phyloP scores from a whole-genome alignment of 2,329 filamentous ascomycete genomes.

The Penicillium sp. region DNA sequence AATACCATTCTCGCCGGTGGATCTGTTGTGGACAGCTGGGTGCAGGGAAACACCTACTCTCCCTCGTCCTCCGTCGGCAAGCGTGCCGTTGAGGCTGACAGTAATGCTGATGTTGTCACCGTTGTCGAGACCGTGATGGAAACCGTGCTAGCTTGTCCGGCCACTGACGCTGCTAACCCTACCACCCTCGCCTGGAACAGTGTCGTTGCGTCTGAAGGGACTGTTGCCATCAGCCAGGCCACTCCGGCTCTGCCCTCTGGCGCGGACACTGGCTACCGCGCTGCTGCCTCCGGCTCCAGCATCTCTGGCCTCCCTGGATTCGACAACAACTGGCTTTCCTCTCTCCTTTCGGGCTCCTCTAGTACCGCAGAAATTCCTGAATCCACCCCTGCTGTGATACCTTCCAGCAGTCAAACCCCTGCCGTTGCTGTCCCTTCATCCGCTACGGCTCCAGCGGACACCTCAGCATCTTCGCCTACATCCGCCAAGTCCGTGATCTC shows the following conservation, averaged over 20 bases:
- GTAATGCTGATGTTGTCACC: slow-evolving; percentile 21
- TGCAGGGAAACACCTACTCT: slow-evolving; percentile 73
- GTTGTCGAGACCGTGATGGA: slow-evolving; percentile 28
- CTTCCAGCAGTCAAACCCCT: too few relatives aligned
- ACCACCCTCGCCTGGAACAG: slow-evolving; percentile 7
- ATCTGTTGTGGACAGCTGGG: slow-evolving; percentile 66
- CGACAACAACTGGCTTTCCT: slow-evolving; percentile 13
- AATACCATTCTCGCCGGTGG: slow-evolving; percentile 66
- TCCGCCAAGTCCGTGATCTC: slow-evolving; percentile 5
- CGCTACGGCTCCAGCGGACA: too few relatives aligned
- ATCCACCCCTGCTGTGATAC: slow-evolving; percentile 1
- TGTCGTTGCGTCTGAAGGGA: background rate
- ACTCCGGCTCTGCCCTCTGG: slow-evolving; percentile 6
- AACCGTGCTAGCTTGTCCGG: slow-evolving; percentile 26
- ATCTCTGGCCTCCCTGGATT: slow-evolving; percentile 9
- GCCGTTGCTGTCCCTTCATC: slow-evolving; percentile 3
- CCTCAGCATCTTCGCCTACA: too few relatives aligned
- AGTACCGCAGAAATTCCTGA: slow-evolving; percentile 3
- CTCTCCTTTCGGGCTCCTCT: slow-evolving; percentile 9
- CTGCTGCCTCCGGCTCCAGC: background rate
- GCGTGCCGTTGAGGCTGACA: slow-evolving; percentile 24
- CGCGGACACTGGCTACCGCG: slow-evolving; percentile 6
- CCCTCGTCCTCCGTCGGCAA: slow-evolving; percentile 27
- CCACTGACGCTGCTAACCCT: slow-evolving; percentile 4
- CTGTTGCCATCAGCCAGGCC: background rate